phyloP scores from a whole-genome alignment of 345 rosid genomes.

The Leavenworthia alabamica region DNA sequence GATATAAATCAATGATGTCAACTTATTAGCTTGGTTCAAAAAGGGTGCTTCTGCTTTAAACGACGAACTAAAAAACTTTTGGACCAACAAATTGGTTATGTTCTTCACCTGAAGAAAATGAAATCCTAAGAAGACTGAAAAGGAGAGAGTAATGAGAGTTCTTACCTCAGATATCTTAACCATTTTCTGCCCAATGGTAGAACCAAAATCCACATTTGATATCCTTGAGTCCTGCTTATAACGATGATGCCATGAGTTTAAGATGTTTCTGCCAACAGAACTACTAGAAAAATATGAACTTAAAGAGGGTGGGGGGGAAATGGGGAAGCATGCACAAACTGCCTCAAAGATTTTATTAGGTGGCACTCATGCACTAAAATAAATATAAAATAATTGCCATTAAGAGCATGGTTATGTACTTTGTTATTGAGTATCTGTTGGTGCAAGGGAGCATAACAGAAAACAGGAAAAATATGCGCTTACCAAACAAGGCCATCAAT shows the following conservation, averaged over 20 bases:
- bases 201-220: slow-evolving; percentile 72
- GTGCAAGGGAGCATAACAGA: neutral
- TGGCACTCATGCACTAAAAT: neutral
- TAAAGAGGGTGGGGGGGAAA: neutral
- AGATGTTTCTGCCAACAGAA: slow-evolving; percentile 2
- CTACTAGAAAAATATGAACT: neutral
- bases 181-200: slow-evolving; percentile 43
- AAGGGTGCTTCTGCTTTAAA: neutral
- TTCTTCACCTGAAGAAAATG: slow-evolving; percentile 6
- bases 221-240: slow-evolving; percentile 44
- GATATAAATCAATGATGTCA: neutral
- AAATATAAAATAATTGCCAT: neutral
- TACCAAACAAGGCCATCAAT: neutral
- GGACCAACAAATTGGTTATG: neutral
- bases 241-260: slow-evolving; percentile 7
- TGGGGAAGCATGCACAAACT: slow-evolving; percentile 8
- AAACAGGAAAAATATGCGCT: neutral
- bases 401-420: neutral
- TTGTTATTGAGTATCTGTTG: neutral
- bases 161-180: slow-evolving; percentile 71
- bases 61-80: neutral
- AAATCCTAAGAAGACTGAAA: slow-evolving; percentile 8
- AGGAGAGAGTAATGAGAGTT: slow-evolving; percentile 10
- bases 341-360: neutral
- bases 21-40: neutral